Conservation (phyloP, 805 yeast species). For the Jamesozyma hellenica region DNA sequence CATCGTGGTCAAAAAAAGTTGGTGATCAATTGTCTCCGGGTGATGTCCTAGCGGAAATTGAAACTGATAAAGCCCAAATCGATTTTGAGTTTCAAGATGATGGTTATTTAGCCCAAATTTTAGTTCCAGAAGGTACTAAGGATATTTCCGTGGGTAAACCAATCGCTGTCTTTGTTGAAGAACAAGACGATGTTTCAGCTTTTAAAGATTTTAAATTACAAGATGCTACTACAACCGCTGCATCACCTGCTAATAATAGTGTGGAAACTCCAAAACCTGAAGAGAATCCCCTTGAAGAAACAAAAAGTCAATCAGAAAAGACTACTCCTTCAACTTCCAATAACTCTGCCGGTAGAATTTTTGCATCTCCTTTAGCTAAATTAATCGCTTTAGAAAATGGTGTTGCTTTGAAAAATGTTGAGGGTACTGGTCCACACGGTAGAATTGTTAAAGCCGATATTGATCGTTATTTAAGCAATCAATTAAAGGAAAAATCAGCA, state of each 20-base stretch:
- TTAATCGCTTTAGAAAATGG: slow-evolving; percentile 88
- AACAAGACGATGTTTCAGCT: slow-evolving; percentile 72
- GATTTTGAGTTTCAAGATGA: slow-evolving; percentile 98
- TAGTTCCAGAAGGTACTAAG: slow-evolving; percentile 74
- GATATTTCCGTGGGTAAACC: slow-evolving; percentile 93
- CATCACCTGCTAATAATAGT: slow-evolving; percentile 11
- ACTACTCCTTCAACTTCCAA: not conserved
- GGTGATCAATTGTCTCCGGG: slow-evolving; percentile 89
- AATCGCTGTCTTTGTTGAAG: slow-evolving; percentile 92
- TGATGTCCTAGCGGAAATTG: slow-evolving; percentile 91
- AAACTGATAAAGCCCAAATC: slow-evolving; percentile 96
- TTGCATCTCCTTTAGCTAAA: slow-evolving; percentile 95
- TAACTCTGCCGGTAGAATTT: slow-evolving; percentile 41
- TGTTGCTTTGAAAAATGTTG: slow-evolving; percentile 68
- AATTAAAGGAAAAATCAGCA: not conserved
- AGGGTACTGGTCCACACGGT: slow-evolving; percentile 92
- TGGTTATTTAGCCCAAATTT: slow-evolving; percentile 79
- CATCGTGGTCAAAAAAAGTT: slow-evolving; percentile 77
- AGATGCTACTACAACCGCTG: slow-evolving; percentile 41
- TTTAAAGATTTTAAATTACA: slow-evolving; percentile 81
- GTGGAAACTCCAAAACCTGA: slow-evolving; percentile 15
- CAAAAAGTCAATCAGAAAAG: slow-evolving; percentile 39
- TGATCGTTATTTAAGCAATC: slow-evolving; percentile 45
- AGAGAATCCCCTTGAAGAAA: slow-evolving; percentile 31
- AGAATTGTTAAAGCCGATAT: slow-evolving; percentile 88